Base-by-base conservation (phyloP, 805 yeast genomes). In the Candida peoriensis region DNA sequence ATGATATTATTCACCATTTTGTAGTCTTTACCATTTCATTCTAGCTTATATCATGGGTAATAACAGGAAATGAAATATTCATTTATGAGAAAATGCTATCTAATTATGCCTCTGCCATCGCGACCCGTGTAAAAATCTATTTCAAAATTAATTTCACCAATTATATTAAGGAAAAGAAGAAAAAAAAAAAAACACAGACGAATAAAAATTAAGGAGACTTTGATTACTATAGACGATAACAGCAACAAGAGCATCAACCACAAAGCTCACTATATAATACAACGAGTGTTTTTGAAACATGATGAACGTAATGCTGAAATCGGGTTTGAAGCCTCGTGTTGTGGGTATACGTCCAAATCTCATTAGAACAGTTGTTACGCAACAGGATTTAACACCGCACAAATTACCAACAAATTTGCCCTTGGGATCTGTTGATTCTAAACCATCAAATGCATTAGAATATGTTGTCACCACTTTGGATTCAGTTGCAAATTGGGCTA, bases 401-500 rank as follows among this genome's bases (percentile, higher is more conserved):
- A 25, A 38, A 3, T 33, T 48, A 12, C 47, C 53, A 9, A 48
- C 53, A 5, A 36, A 48, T 20, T 40, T 25, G 19, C 55, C 53
- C 3, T 20, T 50, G 6, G 43, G 44, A 8, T 41, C 52, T 3
- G 41, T 36, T 14, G 48, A 43, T 16, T 34, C 30, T 22, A 78
- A 74, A 41, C 67, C 75, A 20, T 55, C 68, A 37, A 74, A 68
- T 47, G 78, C 82, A 10, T 61, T 83, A 42, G 95, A 85, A 62
- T 85, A 85, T 51, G 88, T 87, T 3, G 69, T 85, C 56, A 84
- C 95, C 13, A 75, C 89, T 15, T 64, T 85, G 50, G 95, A 85
- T 55, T 79, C 79, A 43, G 74, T 85, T 43, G 88, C 88, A 45
- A 81, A 81, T 66, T 85, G 95, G 95, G 94, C 90, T 2, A 74